Evolutionary conservation across 106 monocot species (phyloP), one percentile per base, ranked within the genome.

Genomic region (Posidonia australis): DNA sequence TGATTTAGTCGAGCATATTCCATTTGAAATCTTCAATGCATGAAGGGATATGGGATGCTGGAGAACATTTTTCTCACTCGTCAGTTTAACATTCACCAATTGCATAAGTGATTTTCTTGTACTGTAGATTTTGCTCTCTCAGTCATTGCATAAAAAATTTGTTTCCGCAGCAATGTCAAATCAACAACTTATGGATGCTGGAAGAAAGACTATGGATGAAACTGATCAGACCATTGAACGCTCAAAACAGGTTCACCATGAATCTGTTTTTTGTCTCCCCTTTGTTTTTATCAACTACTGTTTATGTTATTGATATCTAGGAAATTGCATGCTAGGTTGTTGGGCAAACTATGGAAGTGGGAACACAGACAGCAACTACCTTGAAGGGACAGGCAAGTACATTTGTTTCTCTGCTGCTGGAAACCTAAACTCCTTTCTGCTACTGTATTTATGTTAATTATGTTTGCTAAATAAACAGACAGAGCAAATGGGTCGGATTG

Each of bases 151-250:
- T 3, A 19, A 10, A 5, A 17, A 61, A 61, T 67, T 21, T 54
- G 22, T 69, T 63, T 27, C 24, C 78, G 63, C 79, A 96, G 94
- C 78, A 72, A 90, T 96, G 94, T 69, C 80, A 24, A 96, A 90
- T 80, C 90, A 84, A 64, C 81, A 96, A 73, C 84, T 96, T 57
- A 66, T 96, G 25, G 46, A 69, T 78, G 68, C 74, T 67, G 94
- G 94, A 65, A 90, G 47, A 61, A 90, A 82, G 65, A 68, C 70
- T 11, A 90, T 96, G 86, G 90, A 90, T 69, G 82, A 96, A 51
- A 96, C 90, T 44, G 94, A 96, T 72, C 94, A 96, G 70, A 84
- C 90, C 52, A 96, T 96, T 58, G 78, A 81, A 55, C 90, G 89
- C 22, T 96, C 94, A 36, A 90, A 96, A 82, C 67, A 71, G 84